Conservation (phyloP, 1,139 yeast genomes). For the Blastobotrys ciferrii region DNA sequence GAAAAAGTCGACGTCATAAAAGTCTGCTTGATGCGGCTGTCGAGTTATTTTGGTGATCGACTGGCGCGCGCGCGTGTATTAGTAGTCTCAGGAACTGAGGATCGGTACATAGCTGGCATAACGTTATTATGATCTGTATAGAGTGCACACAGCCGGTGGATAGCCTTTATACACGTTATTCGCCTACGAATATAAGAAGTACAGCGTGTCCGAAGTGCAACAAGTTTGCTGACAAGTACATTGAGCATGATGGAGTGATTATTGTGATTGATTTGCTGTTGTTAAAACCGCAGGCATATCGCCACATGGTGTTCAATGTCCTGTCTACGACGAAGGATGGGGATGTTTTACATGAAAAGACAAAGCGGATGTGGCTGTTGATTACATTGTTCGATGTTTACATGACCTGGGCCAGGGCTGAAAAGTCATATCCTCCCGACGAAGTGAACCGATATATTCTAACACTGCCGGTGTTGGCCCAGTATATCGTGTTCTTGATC, state of each 20-base stretch:
- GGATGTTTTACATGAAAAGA: conserved; percentile 27
- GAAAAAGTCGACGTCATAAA: too few relatives aligned
- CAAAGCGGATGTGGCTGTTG: conserved; percentile 55
- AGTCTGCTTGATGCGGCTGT: too few relatives aligned
- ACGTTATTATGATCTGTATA: conserved; percentile 83
- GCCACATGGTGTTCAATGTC: conserved; percentile 80
- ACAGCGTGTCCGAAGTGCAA: conserved; percentile 76
- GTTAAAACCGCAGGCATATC: conserved; percentile 83
- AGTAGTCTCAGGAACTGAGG: too few relatives aligned
- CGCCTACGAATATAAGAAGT: conserved; percentile 75
- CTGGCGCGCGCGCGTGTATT: too few relatives aligned
- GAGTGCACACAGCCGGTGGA: conserved; percentile 72
- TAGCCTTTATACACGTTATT: conserved; percentile 66
- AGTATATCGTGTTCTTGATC: conserved; percentile 64
- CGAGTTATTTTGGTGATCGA: too few relatives aligned
- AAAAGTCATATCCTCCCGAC: conserved; percentile 41
- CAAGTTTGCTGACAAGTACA: conserved; percentile 80
- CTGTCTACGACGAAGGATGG: conserved; percentile 39
- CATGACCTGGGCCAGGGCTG: conserved; percentile 88
- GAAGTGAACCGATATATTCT: conserved; percentile 39
- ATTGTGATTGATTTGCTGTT: conserved; percentile 79
- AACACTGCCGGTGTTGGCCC: conserved; percentile 48
- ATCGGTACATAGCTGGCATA: too few relatives aligned
- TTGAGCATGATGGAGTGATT: conserved; percentile 83
- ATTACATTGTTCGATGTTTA: conserved; percentile 86